A percentile compares a stretch with the other conserved stretches of the same genome.
phyloP scores from a whole-genome alignment of 2,329 filamentous ascomycete genomes.

The Talaromyces sp. region DNA sequence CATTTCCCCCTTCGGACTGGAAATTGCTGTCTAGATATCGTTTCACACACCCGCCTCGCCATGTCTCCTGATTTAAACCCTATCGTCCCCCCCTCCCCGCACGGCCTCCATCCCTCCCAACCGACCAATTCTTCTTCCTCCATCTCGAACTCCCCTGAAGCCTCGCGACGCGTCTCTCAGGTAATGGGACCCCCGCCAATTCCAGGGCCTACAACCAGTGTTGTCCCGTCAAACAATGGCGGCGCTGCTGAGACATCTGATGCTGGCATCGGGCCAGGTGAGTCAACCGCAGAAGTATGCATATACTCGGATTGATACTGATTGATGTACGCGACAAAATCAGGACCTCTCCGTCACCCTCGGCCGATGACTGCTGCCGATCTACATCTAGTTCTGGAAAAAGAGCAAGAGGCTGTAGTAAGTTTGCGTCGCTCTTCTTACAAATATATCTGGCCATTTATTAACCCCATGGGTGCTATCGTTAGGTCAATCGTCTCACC shows the following conservation, averaged over 20 bases:
- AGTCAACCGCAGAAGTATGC: not conserved
- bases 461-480: not conserved
- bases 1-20: not conserved
- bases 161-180: constrained; percentile 43
- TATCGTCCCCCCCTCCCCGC: constrained; percentile 29
- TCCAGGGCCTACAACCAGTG: constrained; percentile 21
- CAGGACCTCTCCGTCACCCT: constrained; percentile 75
- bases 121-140: constrained; percentile 22
- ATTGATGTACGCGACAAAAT: not conserved
- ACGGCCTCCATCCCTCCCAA: constrained; percentile 25
- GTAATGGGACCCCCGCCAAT: constrained; percentile 40
- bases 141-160: constrained; percentile 29
- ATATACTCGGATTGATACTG: not conserved
- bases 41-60: not conserved
- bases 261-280: constrained; percentile 37
- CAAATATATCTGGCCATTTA: not conserved
- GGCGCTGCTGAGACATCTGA: constrained; percentile 29
- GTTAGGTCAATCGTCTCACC: constrained; percentile 82
- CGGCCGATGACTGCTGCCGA: constrained; percentile 83
- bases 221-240: constrained; percentile 14
- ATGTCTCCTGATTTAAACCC: constrained; percentile 49
- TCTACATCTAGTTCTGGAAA: constrained; percentile 82
- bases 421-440: constrained; percentile 23
- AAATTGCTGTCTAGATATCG: not conserved
- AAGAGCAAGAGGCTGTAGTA: constrained; percentile 92